Evolutionary conservation across 2,329 filamentous ascomycete species (phyloP).

Genomic region (Fusarium staphyleae): DNA sequence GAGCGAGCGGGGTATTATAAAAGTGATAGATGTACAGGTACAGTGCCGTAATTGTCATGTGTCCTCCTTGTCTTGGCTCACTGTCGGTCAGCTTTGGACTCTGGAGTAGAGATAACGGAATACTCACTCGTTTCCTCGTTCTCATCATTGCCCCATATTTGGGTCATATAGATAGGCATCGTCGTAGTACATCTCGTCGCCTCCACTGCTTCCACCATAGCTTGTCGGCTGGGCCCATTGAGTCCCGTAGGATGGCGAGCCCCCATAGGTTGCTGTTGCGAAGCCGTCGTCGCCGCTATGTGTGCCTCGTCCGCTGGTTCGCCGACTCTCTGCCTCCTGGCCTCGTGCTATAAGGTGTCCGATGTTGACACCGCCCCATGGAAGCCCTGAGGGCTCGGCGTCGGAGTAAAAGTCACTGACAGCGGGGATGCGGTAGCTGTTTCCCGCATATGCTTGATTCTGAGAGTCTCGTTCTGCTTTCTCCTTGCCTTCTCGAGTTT

Average conservation of each 20-base stretch:
- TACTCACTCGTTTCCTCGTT: constrained; percentile 21
- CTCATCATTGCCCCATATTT: constrained; percentile 24
- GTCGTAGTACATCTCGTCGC: constrained; percentile 46
- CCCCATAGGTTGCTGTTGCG: constrained; percentile 40
- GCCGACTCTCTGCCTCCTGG: constrained; percentile 56
- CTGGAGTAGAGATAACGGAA: background rate
- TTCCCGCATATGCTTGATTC: constrained; percentile 69
- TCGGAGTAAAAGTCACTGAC: constrained; percentile 61
- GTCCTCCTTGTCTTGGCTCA: constrained; percentile 2
- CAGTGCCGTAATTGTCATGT: constrained; percentile 31
- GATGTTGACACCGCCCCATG: constrained; percentile 75
- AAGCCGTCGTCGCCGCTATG: constrained; percentile 47
- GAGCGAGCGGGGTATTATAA: constrained; percentile 37
- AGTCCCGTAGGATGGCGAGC: constrained; percentile 34
- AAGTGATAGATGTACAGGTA: constrained; percentile 10
- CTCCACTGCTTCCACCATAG: constrained; percentile 45
- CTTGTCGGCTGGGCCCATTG: constrained; percentile 42
- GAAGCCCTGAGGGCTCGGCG: constrained; percentile 67
- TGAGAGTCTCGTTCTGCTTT: constrained; percentile 67
- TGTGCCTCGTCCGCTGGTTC: constrained; percentile 51
- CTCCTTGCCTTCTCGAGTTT: constrained; percentile 72
- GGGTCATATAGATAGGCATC: constrained; percentile 43
- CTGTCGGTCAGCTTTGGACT: constrained; percentile 1
- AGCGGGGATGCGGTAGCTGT: constrained; percentile 68
- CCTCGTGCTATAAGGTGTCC: constrained; percentile 59